Base-by-base conservation (phyloP, 2,329 filamentous ascomycete genomes). In the Chaetomiaceae sp. region DNA sequence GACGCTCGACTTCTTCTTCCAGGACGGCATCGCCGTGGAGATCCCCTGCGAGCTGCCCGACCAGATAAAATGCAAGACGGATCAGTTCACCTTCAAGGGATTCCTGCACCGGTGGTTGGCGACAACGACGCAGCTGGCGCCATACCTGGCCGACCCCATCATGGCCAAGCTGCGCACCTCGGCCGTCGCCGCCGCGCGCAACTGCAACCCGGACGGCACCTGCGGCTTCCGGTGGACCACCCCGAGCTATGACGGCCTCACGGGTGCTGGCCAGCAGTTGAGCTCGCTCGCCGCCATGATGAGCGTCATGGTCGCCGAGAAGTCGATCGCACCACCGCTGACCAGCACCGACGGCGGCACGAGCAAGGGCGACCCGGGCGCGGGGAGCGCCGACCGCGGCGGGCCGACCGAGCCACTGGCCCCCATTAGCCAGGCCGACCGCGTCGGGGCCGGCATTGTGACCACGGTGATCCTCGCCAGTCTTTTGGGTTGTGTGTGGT, bases 21-120 rank as follows among this genome's bases (percentile, higher is more conserved):
- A 70, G 34, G 64, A 77, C 12, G 73, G 73, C 34, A 70, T 84
- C 54, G 79, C 85, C 56, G 79, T 69, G 46, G 86, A 91, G 63
- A 65, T 78, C 3, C 70, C 79, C 11, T 91, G 86, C 66, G 84
- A 88, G 55, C 56, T 61, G 18, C 48, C 49, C 47, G 66, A 72
- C 3, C 65, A 60, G 18, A 24, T 24, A 5, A 74, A 67, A 15
- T 91, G 87, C 69, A 82, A 82, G 48, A 72, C 76, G 38, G 87
- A 91, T 57, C 85, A 88, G 71, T 65, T 78, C 49, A 78, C 79
- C 2, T 89, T 84, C 75, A 87, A 87, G 65, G 83, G 83, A 32
- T 81, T 83, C 48, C 69, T 86, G 15, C 73, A 80, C 55, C 75
- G 81, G 33, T 86, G 82, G 79, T 68, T 88, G 55, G 71, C 77